phyloP scores from a whole-genome alignment of 441 rosid species.

The Flueggea neowawraea region DNA sequence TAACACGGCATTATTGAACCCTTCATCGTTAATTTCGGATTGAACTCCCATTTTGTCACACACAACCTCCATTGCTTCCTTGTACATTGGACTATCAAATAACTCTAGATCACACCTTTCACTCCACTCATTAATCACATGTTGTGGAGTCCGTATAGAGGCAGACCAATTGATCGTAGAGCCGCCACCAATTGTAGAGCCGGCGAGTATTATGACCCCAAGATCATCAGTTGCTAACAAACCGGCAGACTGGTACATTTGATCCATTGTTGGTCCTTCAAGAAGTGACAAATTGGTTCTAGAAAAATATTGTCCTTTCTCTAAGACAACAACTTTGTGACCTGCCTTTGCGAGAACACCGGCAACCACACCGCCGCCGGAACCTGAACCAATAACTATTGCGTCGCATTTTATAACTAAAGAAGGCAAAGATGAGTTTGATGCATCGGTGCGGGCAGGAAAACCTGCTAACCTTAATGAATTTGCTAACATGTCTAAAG shows the following conservation, averaged over 20 bases:
- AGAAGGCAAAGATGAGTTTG: constrained; percentile 24
- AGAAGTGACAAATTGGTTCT: constrained; percentile 63
- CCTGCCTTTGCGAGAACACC: constrained; percentile 78
- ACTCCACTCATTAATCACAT: constrained; percentile 71
- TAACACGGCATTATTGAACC: constrained; percentile 60
- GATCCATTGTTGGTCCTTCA: constrained; percentile 74
- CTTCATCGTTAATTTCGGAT: constrained; percentile 53
- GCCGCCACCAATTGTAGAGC: constrained; percentile 88
- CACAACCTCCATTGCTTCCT: constrained; percentile 63
- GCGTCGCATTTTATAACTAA: constrained; percentile 62
- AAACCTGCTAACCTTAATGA: constrained; percentile 41
- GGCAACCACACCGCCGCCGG: constrained; percentile 77
- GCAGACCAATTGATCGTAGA: constrained; percentile 89
- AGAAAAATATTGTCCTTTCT: constrained; percentile 69
- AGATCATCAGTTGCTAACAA: constrained; percentile 54
- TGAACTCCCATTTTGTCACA: constrained; percentile 80
- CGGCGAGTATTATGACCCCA: constrained; percentile 57
- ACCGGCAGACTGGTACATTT: constrained; percentile 69
- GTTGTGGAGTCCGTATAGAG: constrained; percentile 61
- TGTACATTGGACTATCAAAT: constrained; percentile 52
- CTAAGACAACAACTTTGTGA: constrained; percentile 69
- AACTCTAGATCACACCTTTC: constrained; percentile 39
- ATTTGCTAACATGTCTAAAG: constrained; percentile 33
- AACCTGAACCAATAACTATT: constrained; percentile 80
- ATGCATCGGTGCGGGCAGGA: constrained; percentile 16